Evolutionary conservation across 805 yeast species (phyloP).

Genomic region (Candida caryicola): DNA sequence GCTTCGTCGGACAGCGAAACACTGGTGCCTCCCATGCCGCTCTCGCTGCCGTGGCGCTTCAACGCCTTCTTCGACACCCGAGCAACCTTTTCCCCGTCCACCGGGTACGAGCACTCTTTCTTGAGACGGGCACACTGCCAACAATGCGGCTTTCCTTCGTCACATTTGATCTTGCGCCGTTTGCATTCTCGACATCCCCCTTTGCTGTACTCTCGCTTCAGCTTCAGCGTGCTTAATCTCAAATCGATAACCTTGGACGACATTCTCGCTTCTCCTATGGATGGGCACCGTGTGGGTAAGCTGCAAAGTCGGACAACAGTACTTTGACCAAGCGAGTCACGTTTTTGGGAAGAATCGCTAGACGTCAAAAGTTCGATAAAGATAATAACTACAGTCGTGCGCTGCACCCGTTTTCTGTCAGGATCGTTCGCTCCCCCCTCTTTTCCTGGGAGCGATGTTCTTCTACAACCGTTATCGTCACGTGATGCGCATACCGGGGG

Average conservation of each 20-base stretch:
- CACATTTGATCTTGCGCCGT: constrained; percentile 42
- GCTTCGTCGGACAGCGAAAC: background rate
- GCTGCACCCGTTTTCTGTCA: too few species aligned
- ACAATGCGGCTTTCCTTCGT: constrained; percentile 33
- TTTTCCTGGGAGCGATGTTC: too few species aligned
- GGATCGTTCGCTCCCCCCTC: too few species aligned
- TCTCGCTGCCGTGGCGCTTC: background rate
- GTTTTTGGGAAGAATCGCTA: too few species aligned
- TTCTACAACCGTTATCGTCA: too few species aligned
- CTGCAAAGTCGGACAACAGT: too few species aligned
- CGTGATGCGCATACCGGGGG: too few species aligned
- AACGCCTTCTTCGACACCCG: constrained; percentile 23
- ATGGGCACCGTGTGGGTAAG: too few species aligned
- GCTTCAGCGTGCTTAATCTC: constrained; percentile 5
- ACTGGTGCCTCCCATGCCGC: background rate
- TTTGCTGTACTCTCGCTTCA: constrained; percentile 29
- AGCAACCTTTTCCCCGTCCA: constrained; percentile 33
- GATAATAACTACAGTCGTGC: too few species aligned
- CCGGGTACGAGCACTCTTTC: constrained; percentile 37
- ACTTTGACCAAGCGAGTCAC: too few species aligned
- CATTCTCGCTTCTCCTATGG: too few species aligned
- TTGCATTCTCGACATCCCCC: constrained; percentile 44
- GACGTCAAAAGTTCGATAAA: too few species aligned
- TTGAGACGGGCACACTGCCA: constrained; percentile 33
- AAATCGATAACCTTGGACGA: constrained; percentile 14